Percentiles rank a stretch among this genome's conserved stretches.
These are phyloP conservation scores for Mycena venus DNA, from an alignment of 768 basidiomycete genomes.

Conservation along the genomic window DNA sequence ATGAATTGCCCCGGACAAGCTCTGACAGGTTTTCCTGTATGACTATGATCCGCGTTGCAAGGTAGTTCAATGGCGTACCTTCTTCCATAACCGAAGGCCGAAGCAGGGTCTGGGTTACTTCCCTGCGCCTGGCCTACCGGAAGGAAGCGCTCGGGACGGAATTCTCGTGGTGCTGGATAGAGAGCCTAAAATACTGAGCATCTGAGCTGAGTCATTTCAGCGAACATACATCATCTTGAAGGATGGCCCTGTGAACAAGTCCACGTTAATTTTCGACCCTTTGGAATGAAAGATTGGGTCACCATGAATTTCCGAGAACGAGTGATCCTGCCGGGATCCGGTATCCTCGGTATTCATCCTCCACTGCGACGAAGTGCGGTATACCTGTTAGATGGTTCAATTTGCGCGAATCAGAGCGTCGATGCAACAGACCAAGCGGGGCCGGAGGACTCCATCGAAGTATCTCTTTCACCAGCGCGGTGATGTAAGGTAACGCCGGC, in stretches of 20 bases:
- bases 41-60: too few relatives aligned
- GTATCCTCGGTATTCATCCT: conserved; percentile 45
- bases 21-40: too few relatives aligned
- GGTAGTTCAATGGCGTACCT: too few relatives aligned
- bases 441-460: conserved; percentile 48
- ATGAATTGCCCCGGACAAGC: too few relatives aligned
- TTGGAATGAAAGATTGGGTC: neutral
- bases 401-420: too few relatives aligned
- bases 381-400: neutral
- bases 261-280: neutral
- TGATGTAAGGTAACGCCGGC: too few relatives aligned
- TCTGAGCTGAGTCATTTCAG: neutral
- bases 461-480: conserved; percentile 51
- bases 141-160: too few relatives aligned
- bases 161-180: too few relatives aligned
- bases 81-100: too few relatives aligned
- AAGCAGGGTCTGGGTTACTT: too few relatives aligned
- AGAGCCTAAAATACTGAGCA: too few relatives aligned
- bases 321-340: conserved; percentile 46
- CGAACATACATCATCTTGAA: neutral
- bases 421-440: conserved; percentile 46
- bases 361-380: neutral
- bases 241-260: neutral
- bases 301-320: conserved; percentile 46
- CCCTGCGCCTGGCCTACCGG: too few relatives aligned